Base-by-base conservation (phyloP, 306 rosid species). In the Delonix regia region DNA sequence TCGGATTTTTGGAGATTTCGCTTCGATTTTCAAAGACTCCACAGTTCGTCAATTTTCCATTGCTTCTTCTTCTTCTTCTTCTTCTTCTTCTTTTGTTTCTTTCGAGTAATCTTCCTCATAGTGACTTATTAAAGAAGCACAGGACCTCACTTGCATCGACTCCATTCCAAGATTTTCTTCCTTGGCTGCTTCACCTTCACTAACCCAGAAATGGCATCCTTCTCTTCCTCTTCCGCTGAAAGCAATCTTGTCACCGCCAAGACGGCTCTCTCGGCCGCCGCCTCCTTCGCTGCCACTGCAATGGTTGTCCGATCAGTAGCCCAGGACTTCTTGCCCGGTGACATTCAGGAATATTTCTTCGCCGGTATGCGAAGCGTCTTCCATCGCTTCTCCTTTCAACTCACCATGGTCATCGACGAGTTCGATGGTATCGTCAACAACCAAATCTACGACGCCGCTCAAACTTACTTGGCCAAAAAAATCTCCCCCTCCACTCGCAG, bases 341-440 rank as follows among this genome's bases (percentile, higher is more conserved):
- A 90, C 5, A 13, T 94, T 52, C 83, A 53, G 1, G 76, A 76
- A 24, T 81, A 74, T 62, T 2, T 92, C 3, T 72, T 53, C 63
- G 55, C 38, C 5, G 81, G 81, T 4, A 55, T 83, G 53, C 67
- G 79, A 21, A 45, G 55, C 67, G 18, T 83, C 24, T 65, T 81
- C 65, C 47, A 21, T 19, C 83, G 85, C 5, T 88, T 86, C 88
- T 91, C 97, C 5, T 60, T 82, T 18, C 81, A 83, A 22, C 76
- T 85, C 76, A 93, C 93, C 6, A 83, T 91, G 67, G 85, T 93
- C 15, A 78, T 93, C 53, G 89, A 88, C 34, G 97, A 91, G 77
- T 87, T 84, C 75, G 89, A 93, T 9, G 98, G 97, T 19, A 84
- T 93, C 1, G 76, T 59, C 7, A 64, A 19, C 80, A 93, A 93